A percentile compares a stretch with the other conserved stretches of the same genome.
These are phyloP conservation scores for Telopea speciosissima DNA, from an alignment of 177 flowering plant genomes.

Conservation along the genomic window DNA sequence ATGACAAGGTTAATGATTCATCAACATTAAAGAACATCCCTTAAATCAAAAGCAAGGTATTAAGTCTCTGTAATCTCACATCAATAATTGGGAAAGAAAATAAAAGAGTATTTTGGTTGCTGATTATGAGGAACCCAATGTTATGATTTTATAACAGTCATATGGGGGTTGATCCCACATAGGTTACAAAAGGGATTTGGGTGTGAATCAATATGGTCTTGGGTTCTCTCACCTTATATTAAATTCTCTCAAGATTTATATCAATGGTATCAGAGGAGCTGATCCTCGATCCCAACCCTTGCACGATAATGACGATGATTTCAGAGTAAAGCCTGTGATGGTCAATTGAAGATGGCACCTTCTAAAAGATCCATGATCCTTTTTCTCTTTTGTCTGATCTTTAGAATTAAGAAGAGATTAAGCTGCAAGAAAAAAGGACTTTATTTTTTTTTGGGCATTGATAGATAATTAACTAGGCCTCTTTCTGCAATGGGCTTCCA, in stretches of 20 bases:
- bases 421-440: neutral
- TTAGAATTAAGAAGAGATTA: neutral
- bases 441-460: too few relatives aligned
- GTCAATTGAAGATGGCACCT: neutral
- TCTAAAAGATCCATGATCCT: neutral
- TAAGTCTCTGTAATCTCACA: neutral
- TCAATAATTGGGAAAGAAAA: too few relatives aligned
- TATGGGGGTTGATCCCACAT: too few relatives aligned
- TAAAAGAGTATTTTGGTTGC: neutral
- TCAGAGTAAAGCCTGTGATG: too few relatives aligned
- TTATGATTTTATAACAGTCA: too few relatives aligned
- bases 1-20: conserved; percentile 3
- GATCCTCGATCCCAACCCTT: too few relatives aligned
- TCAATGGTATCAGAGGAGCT: too few relatives aligned
- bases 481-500: neutral
- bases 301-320: too few relatives aligned
- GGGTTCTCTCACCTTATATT: too few relatives aligned
- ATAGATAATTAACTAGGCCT: neutral
- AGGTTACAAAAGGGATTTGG: too few relatives aligned
- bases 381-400: neutral
- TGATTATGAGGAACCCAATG: neutral
- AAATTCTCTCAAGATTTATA: too few relatives aligned
- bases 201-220: too few relatives aligned
- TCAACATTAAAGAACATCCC: conserved; percentile 5
- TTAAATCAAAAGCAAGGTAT: neutral